Base-by-base conservation (phyloP, 2,329 filamentous ascomycete genomes). In the Colletotrichum melonis region DNA sequence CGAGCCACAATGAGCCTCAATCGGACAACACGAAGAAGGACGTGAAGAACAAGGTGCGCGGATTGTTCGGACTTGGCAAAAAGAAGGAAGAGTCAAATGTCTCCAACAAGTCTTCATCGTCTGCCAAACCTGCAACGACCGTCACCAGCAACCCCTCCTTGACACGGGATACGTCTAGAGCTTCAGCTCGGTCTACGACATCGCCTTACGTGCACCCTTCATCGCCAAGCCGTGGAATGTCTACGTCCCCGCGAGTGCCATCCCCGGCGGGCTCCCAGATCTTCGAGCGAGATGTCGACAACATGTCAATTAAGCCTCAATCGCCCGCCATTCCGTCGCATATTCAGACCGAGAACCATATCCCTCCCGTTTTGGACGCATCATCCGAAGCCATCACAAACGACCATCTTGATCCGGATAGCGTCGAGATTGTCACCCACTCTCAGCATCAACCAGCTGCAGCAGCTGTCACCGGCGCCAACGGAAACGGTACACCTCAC, bases 231-330 rank as follows among this genome's bases (percentile, higher is more conserved):
- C 90, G 91, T 70, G 90, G 89, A 64, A 83, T 94, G 57, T 92
- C 92, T 14, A 89, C 90, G 11, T 96, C 95, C 9, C 93, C 95
- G 5, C 89, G 93, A 62, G 84, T 95, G 57, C 90, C 92, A 66
- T 97, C 95, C 24, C 94, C 95, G 16, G 94, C 95, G 12, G 88
- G 89, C 32, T 92, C 91, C 5, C 91, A 92, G 77, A 98, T 98
- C 78, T 98, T 98, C 80, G 96, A 98, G 86, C 93, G 96, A 79
- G 94, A 95, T 81, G 96, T 98, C 28, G 96, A 98, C 82, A 95
- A 98, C 79, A 90, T 90, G 78, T 86, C 89, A 35, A 83, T 91
- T n/a, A 85, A 89, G 54, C 93, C 95, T 73, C 91, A 89, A 74
- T 96, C 94, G 3, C 92, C 94, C 1, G 94, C 94, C n/a, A 97